Base-by-base conservation (phyloP, 2,329 filamentous ascomycete genomes). In the Trichothecium roseum region DNA sequence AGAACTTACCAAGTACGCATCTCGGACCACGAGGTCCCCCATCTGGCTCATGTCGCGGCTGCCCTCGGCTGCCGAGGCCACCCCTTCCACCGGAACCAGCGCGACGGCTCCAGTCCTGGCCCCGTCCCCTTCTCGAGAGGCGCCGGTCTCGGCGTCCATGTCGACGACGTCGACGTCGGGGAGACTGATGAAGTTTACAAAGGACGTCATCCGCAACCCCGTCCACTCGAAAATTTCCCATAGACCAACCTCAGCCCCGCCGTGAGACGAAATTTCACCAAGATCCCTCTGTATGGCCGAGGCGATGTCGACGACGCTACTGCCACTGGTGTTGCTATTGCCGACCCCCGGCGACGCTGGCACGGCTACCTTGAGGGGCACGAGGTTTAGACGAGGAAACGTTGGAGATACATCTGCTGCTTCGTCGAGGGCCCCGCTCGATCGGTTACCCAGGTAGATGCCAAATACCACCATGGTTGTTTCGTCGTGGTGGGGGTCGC, bases 381-480 rank as follows among this genome's bases (percentile, higher is more conserved):
- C 68, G 4, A 95, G 37, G 18, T 36, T 39, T 18, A 39, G 20
- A 13, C 34, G 37, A 22, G 37, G 37, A 18, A 33, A 39, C 6
- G 28, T 30, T 13, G 12, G 28, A 8, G 27, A 18, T n/a, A 36
- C 12, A 24, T 24, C 20, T 24, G 20, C 10, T 9, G 20, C 20
- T 4, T 26, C 15, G 8, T 15, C 9, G n/a, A n/a, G n/a, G n/a
- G 10, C 20, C 14, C 15, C 28, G 8, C 68, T 56, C 0, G 70
- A 68, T 35, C 86, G 73, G 52, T 93, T 94, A 29, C 86, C 84
- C 8, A 94, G 71, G 54, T 94, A 95, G 16, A 94, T 57, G 2
- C 87, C 88, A 34, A 94, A 68, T 0, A 85, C 59, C 2, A 84
- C 42, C 32, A 24, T 10, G 13, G 27, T 28, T 4, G 22, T n/a